Conservation (phyloP, 1,284 basidiomycete genomes). For the Irpex sp. region DNA sequence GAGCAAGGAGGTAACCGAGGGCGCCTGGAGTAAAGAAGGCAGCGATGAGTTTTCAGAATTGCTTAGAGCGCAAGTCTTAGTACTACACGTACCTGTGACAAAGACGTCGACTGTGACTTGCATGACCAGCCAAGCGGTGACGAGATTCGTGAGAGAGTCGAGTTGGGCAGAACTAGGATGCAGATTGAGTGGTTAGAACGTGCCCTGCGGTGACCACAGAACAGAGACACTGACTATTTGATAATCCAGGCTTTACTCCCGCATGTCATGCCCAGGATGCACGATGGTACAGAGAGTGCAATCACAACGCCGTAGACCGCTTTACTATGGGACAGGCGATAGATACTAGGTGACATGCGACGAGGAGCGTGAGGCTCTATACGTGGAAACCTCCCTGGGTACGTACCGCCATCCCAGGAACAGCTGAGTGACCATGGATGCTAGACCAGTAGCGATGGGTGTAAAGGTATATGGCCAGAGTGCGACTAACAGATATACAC, state of each 20-base stretch:
- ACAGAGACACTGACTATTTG: constrained; percentile 25
- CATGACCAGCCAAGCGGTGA: constrained; percentile 36
- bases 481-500: constrained; percentile 26
- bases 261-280: constrained; percentile 34
- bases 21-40: constrained; percentile 17
- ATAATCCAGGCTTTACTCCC: constrained; percentile 36
- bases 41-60: neutral
- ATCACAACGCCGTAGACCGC: constrained; percentile 31
- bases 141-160: constrained; percentile 23
- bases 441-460: constrained; percentile 37
- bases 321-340: constrained; percentile 33
- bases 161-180: constrained; percentile 18
- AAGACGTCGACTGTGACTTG: constrained; percentile 37
- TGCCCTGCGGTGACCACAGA: neutral
- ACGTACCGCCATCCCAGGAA: constrained; percentile 40
- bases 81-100: constrained; percentile 32
- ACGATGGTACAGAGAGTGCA: constrained; percentile 31
- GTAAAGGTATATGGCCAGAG: constrained; percentile 44
- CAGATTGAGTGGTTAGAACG: constrained; percentile 6
- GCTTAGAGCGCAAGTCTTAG: neutral
- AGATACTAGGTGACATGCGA: constrained; percentile 20
- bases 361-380: neutral
- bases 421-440: constrained; percentile 39
- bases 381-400: constrained; percentile 3
- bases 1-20: constrained; percentile 33